Conservation (phyloP, 306 rosid genomes). For the Malus sieversii region DNA sequence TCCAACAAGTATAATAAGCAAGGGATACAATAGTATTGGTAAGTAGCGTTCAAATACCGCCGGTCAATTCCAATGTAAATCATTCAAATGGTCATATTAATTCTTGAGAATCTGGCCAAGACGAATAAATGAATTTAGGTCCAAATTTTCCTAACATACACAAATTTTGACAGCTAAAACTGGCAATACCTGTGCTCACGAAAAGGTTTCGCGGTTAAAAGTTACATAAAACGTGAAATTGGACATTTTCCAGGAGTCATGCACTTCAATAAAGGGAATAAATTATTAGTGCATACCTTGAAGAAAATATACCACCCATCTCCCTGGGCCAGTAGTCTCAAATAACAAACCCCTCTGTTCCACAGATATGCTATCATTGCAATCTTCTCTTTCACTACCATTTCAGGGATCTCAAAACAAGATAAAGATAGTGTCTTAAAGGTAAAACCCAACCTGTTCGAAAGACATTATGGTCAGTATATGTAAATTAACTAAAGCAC, state of each 20-base stretch:
- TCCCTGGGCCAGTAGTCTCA: constrained; percentile 51
- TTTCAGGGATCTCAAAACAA: constrained; percentile 47
- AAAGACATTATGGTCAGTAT: constrained; percentile 22
- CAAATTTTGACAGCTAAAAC: neutral
- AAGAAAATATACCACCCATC: constrained; percentile 60
- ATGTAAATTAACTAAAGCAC: neutral
- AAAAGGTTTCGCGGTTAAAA: neutral
- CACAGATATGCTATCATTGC: constrained; percentile 39
- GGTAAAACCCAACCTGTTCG: constrained; percentile 44
- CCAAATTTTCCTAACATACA: neutral
- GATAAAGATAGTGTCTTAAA: constrained; percentile 35
- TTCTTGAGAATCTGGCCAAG: neutral
- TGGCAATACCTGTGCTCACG: neutral
- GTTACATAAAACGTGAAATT: neutral
- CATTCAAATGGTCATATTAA: neutral
- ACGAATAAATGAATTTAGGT: neutral
- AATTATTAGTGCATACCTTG: constrained; percentile 43
- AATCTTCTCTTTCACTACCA: constrained; percentile 32
- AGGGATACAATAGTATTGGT: neutral
- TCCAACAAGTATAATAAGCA: neutral
- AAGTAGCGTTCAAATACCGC: neutral
- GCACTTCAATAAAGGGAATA: neutral
- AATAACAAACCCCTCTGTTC: constrained; percentile 47
- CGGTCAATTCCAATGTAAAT: neutral
- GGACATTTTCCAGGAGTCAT: neutral